These are phyloP conservation scores for Cornus kousa DNA, from an alignment of 148 eudicot species.

Conservation along the genomic window DNA sequence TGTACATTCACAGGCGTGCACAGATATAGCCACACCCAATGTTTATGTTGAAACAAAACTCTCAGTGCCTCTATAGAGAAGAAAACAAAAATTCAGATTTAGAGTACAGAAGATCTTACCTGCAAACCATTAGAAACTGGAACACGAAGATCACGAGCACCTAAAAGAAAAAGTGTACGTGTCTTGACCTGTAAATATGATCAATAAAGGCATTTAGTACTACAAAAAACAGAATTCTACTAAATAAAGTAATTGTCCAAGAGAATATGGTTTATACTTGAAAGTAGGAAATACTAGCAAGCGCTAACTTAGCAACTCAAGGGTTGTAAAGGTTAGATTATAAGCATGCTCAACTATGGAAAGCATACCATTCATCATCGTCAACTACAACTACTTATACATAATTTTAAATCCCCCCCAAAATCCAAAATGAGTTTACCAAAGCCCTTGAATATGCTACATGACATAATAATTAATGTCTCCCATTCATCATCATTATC, in stretches of 20 bases:
- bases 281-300: not conserved
- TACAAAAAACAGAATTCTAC: not conserved
- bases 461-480: no score
- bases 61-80: not conserved
- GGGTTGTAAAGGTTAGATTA: not conserved
- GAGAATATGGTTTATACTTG: not conserved
- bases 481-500: no score
- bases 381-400: no score
- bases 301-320: not conserved
- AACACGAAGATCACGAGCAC: conserved; percentile 89
- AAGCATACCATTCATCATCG: no score
- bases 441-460: no score
- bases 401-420: no score
- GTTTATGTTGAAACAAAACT: not conserved
- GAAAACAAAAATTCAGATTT: not conserved
- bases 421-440: no score
- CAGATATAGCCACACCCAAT: not conserved
- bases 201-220: not conserved
- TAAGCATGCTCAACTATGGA: not conserved
- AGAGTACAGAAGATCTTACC: conserved; percentile 38
- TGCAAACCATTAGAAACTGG: conserved; percentile 79
- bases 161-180: conserved; percentile 77
- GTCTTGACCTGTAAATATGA: conserved; percentile 74
- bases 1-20: not conserved
- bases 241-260: not conserved